These are phyloP conservation scores for Starmerella riodocensis DNA, from an alignment of 805 yeast species.

Conservation along the genomic window DNA sequence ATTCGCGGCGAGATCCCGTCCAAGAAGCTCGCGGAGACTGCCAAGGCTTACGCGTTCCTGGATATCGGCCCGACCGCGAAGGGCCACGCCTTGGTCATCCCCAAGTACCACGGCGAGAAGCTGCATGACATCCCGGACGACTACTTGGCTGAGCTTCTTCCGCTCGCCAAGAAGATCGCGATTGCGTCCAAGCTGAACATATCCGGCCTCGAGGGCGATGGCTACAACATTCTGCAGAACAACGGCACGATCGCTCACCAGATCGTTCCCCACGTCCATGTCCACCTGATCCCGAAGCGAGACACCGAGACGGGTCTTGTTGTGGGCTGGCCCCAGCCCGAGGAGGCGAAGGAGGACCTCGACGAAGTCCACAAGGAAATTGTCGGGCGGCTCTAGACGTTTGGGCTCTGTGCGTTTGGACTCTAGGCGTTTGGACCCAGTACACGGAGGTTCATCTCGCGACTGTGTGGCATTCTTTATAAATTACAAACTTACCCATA, in stretches of 20 bases:
- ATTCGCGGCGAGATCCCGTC: constrained; percentile 93
- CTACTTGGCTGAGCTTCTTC: constrained; percentile 69
- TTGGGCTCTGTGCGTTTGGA: too few species aligned
- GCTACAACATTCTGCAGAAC: constrained; percentile 83
- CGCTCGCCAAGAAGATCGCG: constrained; percentile 77
- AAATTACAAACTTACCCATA: too few species aligned
- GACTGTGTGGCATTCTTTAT: too few species aligned
- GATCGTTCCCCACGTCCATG: constrained; percentile 89
- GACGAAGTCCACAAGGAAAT: constrained; percentile 54
- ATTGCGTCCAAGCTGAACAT: constrained; percentile 43
- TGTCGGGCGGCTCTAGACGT: constrained; percentile 13
- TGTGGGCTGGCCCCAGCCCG: constrained; percentile 91
- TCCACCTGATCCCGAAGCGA: constrained; percentile 88
- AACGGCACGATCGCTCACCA: constrained; percentile 94
- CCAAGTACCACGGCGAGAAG: constrained; percentile 87
- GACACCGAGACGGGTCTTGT: constrained; percentile 59
- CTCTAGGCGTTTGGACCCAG: too few species aligned
- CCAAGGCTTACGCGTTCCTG: constrained; percentile 61
- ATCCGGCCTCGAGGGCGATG: constrained; percentile 49
- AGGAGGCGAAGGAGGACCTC: constrained; percentile 52
- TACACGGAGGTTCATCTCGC: too few species aligned
- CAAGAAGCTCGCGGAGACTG: constrained; percentile 78
- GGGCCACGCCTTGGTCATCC: constrained; percentile 83
- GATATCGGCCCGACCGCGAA: constrained; percentile 87
- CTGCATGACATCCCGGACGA: constrained; percentile 90